phyloP scores from a whole-genome alignment of 176 grass and related monocot genomes.

The Ampelocalamus luodianensis region DNA sequence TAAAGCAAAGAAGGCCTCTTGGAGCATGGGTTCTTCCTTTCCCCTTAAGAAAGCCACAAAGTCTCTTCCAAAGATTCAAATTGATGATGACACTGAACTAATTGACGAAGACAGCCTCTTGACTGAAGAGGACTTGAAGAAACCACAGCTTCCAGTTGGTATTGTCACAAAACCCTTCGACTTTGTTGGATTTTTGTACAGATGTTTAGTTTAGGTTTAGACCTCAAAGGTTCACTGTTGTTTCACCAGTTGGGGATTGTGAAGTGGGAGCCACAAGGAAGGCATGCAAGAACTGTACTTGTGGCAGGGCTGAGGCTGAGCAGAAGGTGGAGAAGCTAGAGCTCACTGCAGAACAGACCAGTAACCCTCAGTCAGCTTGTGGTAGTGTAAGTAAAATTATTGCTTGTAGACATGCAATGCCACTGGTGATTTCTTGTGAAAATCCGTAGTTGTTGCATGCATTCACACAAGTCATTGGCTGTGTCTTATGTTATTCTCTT shows the following conservation, averaged over 20 bases:
- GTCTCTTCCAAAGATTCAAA: conserved; percentile 77
- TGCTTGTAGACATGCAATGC: neutral
- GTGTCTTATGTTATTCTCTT: neutral
- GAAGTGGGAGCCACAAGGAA: conserved; percentile 84
- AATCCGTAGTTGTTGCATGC: neutral
- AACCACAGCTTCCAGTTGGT: conserved; percentile 90
- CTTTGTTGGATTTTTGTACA: neutral
- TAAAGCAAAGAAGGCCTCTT: conserved; percentile 86
- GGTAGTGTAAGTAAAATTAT: conserved; percentile 66
- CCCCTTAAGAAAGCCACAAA: conserved; percentile 65
- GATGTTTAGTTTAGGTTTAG: neutral
- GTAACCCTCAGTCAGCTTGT: conserved; percentile 85
- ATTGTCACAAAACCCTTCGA: conserved; percentile 4
- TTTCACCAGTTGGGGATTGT: conserved; percentile 75
- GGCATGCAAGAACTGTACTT: conserved; percentile 95
- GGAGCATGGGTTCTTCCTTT: conserved; percentile 86
- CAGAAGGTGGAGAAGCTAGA: conserved; percentile 82
- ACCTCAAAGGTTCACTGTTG: conserved; percentile 2
- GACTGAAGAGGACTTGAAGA: conserved; percentile 92
- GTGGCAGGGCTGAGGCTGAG: conserved; percentile 88
- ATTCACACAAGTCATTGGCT: neutral
- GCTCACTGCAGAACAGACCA: conserved; percentile 81
- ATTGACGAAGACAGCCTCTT: conserved; percentile 96
- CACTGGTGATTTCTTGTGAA: neutral
- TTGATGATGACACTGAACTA: conserved; percentile 74